phyloP scores from a whole-genome alignment of 2,329 filamentous ascomycete species.

The Colletotrichum sp. region DNA sequence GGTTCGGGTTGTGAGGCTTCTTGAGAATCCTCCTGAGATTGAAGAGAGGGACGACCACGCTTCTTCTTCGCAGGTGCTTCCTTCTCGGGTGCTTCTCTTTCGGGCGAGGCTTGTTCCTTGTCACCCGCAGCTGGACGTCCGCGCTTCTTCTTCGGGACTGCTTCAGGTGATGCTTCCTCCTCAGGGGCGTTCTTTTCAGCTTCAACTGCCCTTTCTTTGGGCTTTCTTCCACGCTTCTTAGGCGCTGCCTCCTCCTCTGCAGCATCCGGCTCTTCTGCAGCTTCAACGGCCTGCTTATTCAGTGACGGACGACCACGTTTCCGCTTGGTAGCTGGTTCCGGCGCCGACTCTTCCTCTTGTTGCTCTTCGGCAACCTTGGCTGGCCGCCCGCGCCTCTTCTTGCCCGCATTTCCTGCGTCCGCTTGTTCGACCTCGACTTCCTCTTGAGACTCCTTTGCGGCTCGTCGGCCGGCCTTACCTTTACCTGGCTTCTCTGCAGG shows the following conservation, averaged over 20 bases:
- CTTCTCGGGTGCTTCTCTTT: not conserved
- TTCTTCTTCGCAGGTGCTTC: not conserved
- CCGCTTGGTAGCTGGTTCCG: conserved; percentile 16
- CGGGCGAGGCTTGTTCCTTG: conserved; percentile 16
- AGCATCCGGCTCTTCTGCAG: conserved; percentile 1
- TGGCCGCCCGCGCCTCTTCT: not conserved
- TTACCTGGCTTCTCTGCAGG: not conserved
- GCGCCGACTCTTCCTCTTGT: conserved; percentile 22
- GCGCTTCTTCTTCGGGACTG: conserved; percentile 21
- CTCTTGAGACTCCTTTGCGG: not conserved
- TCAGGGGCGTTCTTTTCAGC: not conserved
- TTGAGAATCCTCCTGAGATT: conserved; percentile 15
- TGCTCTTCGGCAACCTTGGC: not conserved
- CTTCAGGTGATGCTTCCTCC: conserved; percentile 6
- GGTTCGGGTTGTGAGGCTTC: not conserved
- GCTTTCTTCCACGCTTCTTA: not conserved
- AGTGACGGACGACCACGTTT: conserved; percentile 32
- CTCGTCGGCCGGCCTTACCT: not conserved
- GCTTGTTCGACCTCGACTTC: not conserved
- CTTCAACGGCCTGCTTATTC: conserved; percentile 4
- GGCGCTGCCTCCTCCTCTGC: conserved; percentile 10
- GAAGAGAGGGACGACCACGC: not conserved
- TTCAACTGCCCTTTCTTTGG: not conserved
- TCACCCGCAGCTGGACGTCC: conserved; percentile 18
- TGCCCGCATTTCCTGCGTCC: not conserved